Conservation (phyloP, 495 filamentous ascomycete species). For the Articulospora tetracladia region DNA sequence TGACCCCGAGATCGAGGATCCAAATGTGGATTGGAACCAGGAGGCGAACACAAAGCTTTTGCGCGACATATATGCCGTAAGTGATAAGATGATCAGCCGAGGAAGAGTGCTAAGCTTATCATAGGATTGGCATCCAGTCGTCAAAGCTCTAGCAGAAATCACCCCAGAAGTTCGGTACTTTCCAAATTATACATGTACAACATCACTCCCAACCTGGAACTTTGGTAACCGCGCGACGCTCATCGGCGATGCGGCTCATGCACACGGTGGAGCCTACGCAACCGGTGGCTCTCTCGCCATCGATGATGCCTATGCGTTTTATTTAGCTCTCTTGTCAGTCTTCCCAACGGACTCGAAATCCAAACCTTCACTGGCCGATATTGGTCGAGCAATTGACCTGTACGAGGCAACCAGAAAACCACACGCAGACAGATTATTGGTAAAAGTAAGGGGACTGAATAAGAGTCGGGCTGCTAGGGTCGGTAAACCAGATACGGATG, state of each 20-base stretch:
- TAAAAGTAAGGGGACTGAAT: slow-evolving; percentile 36
- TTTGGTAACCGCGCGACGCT: slow-evolving; percentile 36
- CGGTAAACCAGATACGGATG: slow-evolving; percentile 32
- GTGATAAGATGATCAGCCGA: not conserved
- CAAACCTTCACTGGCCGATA: slow-evolving; percentile 21
- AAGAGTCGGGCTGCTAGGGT: slow-evolving; percentile 25
- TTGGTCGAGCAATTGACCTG: slow-evolving; percentile 31
- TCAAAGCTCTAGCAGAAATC: slow-evolving; percentile 36
- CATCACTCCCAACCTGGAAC: slow-evolving; percentile 38
- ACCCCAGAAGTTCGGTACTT: slow-evolving; percentile 40
- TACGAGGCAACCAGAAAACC: slow-evolving; percentile 39
- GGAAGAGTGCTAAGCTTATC: not conserved
- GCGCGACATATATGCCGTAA: slow-evolving; percentile 29
- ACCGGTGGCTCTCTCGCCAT: slow-evolving; percentile 49
- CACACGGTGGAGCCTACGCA: slow-evolving; percentile 47
- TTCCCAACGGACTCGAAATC: slow-evolving; percentile 18
- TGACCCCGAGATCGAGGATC: slow-evolving; percentile 28
- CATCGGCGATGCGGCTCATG: slow-evolving; percentile 45
- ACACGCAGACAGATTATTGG: slow-evolving; percentile 37
- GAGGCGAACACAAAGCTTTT: slow-evolving; percentile 35
- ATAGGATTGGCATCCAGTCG: slow-evolving; percentile 41
- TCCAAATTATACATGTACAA: slow-evolving; percentile 38
- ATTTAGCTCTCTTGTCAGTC: slow-evolving; percentile 24
- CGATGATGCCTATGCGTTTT: slow-evolving; percentile 38
- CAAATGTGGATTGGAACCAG: slow-evolving; percentile 35